phyloP scores from a whole-genome alignment of 148 eudicot species.

The Suaeda aralocaspica region DNA sequence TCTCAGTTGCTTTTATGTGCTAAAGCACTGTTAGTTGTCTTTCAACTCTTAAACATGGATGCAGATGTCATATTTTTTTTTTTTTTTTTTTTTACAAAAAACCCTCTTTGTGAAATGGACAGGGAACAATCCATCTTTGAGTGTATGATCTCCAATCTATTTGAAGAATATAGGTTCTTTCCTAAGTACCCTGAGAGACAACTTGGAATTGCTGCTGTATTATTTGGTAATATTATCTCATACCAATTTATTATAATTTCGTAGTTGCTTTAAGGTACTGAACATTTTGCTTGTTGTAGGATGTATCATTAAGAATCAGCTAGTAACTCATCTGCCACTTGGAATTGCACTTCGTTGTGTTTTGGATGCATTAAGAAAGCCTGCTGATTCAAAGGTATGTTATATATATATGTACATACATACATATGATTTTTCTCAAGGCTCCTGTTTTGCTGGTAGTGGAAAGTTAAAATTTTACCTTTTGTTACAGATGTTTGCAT shows the following conservation, averaged over 20 bases:
- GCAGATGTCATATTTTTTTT: background rate
- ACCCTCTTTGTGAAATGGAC: conserved; percentile 28
- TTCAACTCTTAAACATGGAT: background rate
- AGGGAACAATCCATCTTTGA: conserved; percentile 85
- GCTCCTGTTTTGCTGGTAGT: background rate
- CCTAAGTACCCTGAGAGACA: conserved; percentile 90
- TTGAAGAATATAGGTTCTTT: conserved; percentile 91
- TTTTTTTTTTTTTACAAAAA: background rate
- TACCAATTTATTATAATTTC: background rate
- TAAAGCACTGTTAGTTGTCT: no score
- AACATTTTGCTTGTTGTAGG: conserved; percentile 43
- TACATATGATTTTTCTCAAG: no score
- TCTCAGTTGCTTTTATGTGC: no score
- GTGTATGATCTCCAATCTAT: conserved; percentile 88
- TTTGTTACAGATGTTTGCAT: conserved; percentile 72
- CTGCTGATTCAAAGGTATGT: conserved; percentile 82
- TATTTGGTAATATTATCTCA: conserved; percentile 58
- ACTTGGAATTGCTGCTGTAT: conserved; percentile 77
- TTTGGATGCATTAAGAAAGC: conserved; percentile 81
- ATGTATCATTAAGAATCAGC: conserved; percentile 79
- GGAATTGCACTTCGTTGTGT: conserved; percentile 92
- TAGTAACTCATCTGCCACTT: conserved; percentile 86
- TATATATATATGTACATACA: background rate
- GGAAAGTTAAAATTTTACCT: conserved; percentile 2
- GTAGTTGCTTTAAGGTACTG: conserved; percentile 4